Conservation (phyloP, 2,329 filamentous ascomycete genomes). For the Fusarium virguliforme region DNA sequence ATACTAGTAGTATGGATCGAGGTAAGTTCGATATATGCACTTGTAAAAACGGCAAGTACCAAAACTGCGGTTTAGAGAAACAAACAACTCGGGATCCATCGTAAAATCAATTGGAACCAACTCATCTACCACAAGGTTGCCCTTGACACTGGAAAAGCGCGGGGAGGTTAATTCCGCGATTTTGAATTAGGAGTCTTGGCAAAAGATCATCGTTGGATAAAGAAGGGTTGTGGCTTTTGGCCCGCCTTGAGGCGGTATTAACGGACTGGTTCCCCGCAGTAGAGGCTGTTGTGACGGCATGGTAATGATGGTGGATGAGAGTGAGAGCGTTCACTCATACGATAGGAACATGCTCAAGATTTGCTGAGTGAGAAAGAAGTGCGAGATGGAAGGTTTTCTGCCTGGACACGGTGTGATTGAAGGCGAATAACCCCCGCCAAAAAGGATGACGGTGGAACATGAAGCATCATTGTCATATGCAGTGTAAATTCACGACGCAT, state of each 20-base stretch:
- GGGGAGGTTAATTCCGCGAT: slow-evolving; percentile 9
- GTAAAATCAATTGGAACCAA: too few relatives aligned
- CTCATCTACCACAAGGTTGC: neutral
- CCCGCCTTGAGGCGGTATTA: neutral
- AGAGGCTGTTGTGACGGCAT: slow-evolving; percentile 12
- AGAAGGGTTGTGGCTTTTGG: slow-evolving; percentile 10
- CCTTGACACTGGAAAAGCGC: neutral
- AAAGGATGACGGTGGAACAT: slow-evolving; percentile 20
- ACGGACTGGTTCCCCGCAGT: slow-evolving; percentile 1
- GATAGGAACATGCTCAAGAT: neutral
- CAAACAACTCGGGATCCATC: too few relatives aligned
- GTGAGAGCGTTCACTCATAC: neutral
- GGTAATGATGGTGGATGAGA: slow-evolving; percentile 6
- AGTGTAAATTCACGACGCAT: slow-evolving; percentile 38
- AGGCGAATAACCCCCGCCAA: slow-evolving; percentile 28
- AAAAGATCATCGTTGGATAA: slow-evolving; percentile 12
- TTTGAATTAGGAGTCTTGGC: slow-evolving; percentile 4
- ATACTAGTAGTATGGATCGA: too few relatives aligned
- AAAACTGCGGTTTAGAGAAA: neutral
- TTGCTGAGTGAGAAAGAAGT: neutral
- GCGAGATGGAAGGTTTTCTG: slow-evolving; percentile 24
- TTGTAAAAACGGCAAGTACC: neutral
- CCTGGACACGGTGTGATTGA: slow-evolving; percentile 24
- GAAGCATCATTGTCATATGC: neutral
- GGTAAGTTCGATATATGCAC: neutral